Evolutionary conservation across 208 protist species (phyloP), one percentile per base, ranked within the genome.

Genomic region (Polymyxa betae): DNA sequence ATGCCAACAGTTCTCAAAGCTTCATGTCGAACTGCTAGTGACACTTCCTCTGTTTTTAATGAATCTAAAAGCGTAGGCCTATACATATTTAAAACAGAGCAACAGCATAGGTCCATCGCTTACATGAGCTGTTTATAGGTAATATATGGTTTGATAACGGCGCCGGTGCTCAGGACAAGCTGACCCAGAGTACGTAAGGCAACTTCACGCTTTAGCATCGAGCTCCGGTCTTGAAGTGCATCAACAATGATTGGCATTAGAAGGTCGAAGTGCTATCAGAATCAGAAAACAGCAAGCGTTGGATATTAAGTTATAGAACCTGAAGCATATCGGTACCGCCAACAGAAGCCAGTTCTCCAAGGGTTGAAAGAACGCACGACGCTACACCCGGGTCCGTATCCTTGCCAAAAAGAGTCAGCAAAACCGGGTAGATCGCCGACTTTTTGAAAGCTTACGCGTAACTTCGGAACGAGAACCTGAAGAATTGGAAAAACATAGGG

Each of bases 1-100:
- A 97, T 97, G 91, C 97, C 97, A 0, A 98, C 54, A 1, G 96
- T 94, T 88, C 95, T 95, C 0, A 98, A 92, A 12, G 95, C 90
- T 88, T 98, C 97, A 38, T 72, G 82, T 38, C 96, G 91, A 0
- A 96, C 95, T 1, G 82, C 64, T 10, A 64, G n/a, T 35, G n/a
- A 91, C 16, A n/a, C 88, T 66, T 92, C 77, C 89, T 97, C 96
- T 24, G 64, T 92, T 64, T 96, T 94, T 5, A 98, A 90, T 0
- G 91, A 87, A 44, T 91, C 77, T 0, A 98, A 66, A 0, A 98
- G 44, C 0, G 95, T 92, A 29, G 91, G 88, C 35, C 72, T 82
- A n/a, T 20, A 82, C 49, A 60, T 60, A 60, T 60, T 5, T 60
- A 24, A 5, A 60, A 60, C 5, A 60, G 49, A 24, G 24, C 5